Evolutionary conservation across 176 grass and related monocot species (phyloP).

Genomic region (Metroxylon sagu): DNA sequence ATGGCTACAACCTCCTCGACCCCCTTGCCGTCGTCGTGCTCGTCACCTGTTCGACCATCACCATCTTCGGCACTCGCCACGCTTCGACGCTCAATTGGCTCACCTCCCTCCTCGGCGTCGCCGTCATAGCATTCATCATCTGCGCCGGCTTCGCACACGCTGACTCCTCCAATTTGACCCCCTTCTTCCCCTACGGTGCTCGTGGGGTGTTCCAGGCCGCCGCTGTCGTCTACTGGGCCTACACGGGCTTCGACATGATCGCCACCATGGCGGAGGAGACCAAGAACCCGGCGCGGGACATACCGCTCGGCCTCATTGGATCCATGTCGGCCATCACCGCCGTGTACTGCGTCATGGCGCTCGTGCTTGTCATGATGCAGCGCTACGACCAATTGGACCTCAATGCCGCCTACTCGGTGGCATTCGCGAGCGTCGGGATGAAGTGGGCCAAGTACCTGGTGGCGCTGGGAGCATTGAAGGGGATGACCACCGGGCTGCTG

Average conservation of each 20-base stretch:
- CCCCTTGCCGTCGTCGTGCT: conserved; percentile 61
- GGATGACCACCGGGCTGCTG: conserved; percentile 90
- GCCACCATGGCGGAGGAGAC: conserved; percentile 96
- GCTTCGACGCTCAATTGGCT: conserved; percentile 81
- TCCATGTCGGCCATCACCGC: conserved; percentile 86
- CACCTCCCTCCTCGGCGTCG: conserved; percentile 45
- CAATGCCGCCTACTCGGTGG: conserved; percentile 60
- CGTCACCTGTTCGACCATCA: conserved; percentile 40
- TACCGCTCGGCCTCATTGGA: conserved; percentile 62
- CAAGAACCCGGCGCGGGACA: conserved; percentile 70
- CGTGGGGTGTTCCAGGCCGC: conserved; percentile 75
- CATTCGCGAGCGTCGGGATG: conserved; percentile 66
- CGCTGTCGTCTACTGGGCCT: conserved; percentile 87
- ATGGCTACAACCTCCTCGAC: conserved; percentile 65
- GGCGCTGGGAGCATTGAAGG: conserved; percentile 86
- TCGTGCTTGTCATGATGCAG: conserved; percentile 90
- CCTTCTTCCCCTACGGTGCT: conserved; percentile 64
- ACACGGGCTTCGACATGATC: conserved; percentile 91
- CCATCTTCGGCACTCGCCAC: conserved; percentile 60
- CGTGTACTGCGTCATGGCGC: conserved; percentile 83
- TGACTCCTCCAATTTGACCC: conserved; percentile 42
- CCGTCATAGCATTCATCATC: conserved; percentile 69
- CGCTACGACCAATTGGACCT: conserved; percentile 52
- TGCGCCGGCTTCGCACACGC: conserved; percentile 59
- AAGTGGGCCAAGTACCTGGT: conserved; percentile 83